phyloP scores from a whole-genome alignment of 805 yeast species.

The Teunomyces atbi region DNA sequence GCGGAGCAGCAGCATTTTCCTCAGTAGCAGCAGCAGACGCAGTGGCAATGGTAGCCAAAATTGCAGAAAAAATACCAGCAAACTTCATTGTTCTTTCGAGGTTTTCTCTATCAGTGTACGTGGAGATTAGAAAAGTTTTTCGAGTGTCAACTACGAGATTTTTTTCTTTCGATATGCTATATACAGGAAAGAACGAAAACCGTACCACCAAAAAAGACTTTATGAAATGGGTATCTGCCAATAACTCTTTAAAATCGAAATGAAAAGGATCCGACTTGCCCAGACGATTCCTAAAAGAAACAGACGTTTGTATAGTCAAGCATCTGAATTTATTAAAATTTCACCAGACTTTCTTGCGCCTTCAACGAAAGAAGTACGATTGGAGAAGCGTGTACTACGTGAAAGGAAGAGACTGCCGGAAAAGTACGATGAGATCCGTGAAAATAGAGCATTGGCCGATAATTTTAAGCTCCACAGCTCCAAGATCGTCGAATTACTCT shows the following conservation, averaged over 20 bases:
- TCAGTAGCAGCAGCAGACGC: slow-evolving; percentile 11
- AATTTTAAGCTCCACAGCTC: slow-evolving; percentile 13
- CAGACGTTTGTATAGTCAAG: background rate
- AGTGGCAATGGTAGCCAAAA: slow-evolving; percentile 8
- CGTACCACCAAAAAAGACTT: background rate
- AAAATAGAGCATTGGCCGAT: slow-evolving; percentile 11
- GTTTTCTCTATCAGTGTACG: background rate
- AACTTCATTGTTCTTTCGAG: slow-evolving; percentile 5
- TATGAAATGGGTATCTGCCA: background rate
- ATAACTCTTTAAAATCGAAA: too few relatives aligned
- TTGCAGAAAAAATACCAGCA: slow-evolving; percentile 5
- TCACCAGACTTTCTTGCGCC: background rate
- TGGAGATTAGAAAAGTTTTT: slow-evolving; percentile 2
- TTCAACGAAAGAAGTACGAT: background rate
- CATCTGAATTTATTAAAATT: background rate
- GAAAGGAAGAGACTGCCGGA: background rate
- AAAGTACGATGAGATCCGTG: slow-evolving; percentile 1
- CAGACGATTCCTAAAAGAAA: background rate
- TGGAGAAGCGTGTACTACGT: background rate
- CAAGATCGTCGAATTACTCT: slow-evolving; percentile 10
- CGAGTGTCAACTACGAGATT: background rate
- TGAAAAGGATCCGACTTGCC: background rate
- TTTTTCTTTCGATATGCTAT: background rate
- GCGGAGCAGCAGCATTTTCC: slow-evolving; percentile 9
- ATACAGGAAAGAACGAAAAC: background rate